Percentiles rank a stretch among this genome's conserved stretches.
These are phyloP conservation scores for Datura wrightii DNA, from an alignment of 257 asterid genomes.

Conservation along the genomic window DNA sequence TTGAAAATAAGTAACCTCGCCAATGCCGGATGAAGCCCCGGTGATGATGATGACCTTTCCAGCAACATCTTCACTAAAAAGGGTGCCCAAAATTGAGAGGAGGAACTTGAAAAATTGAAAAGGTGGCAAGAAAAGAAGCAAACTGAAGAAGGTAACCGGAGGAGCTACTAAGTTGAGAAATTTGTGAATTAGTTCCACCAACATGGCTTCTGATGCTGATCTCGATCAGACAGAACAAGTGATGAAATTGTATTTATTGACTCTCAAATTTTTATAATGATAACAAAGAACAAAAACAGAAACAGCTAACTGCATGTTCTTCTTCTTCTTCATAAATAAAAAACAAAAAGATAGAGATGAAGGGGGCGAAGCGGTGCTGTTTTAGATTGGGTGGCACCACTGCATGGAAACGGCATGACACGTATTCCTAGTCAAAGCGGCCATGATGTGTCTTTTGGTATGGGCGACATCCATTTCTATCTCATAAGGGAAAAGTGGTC, in stretches of 20 bases:
- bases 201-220: background rate
- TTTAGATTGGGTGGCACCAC: conserved; percentile 4
- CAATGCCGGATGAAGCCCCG: conserved; percentile 84
- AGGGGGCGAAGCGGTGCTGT: background rate
- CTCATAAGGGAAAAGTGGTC: no score
- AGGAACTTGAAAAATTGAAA: conserved; percentile 50
- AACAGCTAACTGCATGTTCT: background rate
- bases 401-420: conserved; percentile 18
- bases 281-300: background rate
- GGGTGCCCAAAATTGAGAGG: conserved; percentile 44
- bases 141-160: conserved; percentile 41
- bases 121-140: conserved; percentile 46
- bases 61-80: conserved; percentile 57
- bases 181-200: conserved; percentile 49
- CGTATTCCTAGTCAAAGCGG: background rate
- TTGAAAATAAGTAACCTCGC: conserved; percentile 54
- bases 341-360: conserved; percentile 2
- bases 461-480: background rate
- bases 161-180: conserved; percentile 54
- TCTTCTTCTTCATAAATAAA: background rate
- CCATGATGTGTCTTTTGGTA: background rate
- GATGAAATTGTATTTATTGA: background rate
- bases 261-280: background rate
- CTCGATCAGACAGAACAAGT: background rate
- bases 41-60: conserved; percentile 75